These are phyloP conservation scores for Leptographium procerum DNA, from an alignment of 2,329 filamentous ascomycete genomes.

Conservation along the genomic window DNA sequence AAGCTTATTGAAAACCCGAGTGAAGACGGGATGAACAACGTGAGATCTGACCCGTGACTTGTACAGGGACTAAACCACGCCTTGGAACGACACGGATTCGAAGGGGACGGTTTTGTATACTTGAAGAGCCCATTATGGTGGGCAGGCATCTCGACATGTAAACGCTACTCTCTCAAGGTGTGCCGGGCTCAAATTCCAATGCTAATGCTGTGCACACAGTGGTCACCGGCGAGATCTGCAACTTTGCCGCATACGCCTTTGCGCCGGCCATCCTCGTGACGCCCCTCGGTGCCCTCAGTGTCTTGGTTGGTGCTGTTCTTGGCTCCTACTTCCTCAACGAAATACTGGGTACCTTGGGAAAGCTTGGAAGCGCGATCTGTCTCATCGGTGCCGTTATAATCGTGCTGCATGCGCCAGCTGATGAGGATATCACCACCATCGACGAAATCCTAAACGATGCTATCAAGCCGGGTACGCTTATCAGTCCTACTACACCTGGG, in stretches of 20 bases:
- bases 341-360: slow-evolving; percentile 78
- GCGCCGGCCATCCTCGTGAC: slow-evolving; percentile 98
- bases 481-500: not conserved
- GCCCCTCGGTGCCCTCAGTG: slow-evolving; percentile 82
- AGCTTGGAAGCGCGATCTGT: slow-evolving; percentile 91
- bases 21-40: not conserved
- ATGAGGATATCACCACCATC: slow-evolving; percentile 81
- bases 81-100: slow-evolving; percentile 84
- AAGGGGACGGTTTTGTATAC: slow-evolving; percentile 93
- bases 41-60: not conserved
- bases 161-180: slow-evolving; percentile 19
- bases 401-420: slow-evolving; percentile 89
- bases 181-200: slow-evolving; percentile 1
- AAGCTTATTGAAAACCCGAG: not conserved
- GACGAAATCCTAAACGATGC: slow-evolving; percentile 88
- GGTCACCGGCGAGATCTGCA: slow-evolving; percentile 86
- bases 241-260: slow-evolving; percentile 97
- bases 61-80: slow-evolving; percentile 57
- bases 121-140: slow-evolving; percentile 94
- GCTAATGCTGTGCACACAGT: slow-evolving; percentile 40
- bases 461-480: slow-evolving; percentile 66
- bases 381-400: slow-evolving; percentile 95
- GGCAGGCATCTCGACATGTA: slow-evolving; percentile 84
- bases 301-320: slow-evolving; percentile 87
- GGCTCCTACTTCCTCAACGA: slow-evolving; percentile 92